These are phyloP conservation scores for Borealophlyctis nickersoniae DNA, from an alignment of 192 early-diverging fungal species.

Conservation along the genomic window DNA sequence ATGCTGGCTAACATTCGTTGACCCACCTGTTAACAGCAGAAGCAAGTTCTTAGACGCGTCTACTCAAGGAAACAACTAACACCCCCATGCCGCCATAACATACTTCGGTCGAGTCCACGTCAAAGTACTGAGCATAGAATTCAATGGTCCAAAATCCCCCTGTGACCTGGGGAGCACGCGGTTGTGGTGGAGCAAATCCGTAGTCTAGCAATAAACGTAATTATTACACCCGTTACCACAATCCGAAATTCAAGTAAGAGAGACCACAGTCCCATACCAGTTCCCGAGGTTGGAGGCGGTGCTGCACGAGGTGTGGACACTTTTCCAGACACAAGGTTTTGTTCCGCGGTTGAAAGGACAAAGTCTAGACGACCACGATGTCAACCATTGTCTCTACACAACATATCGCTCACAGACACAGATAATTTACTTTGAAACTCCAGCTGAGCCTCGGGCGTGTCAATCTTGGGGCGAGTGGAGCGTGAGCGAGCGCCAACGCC, in stretches of 20 bases:
- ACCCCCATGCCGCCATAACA: slow-evolving; percentile 19
- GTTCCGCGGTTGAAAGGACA: slow-evolving; percentile 47
- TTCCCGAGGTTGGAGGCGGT: background rate
- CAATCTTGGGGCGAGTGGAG: slow-evolving; percentile 29
- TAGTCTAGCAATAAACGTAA: slow-evolving; percentile 6
- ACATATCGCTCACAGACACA: too few species aligned
- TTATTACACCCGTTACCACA: background rate
- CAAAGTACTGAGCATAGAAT: slow-evolving; percentile 88
- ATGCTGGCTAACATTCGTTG: slow-evolving; percentile 35
- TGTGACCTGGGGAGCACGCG: slow-evolving; percentile 15
- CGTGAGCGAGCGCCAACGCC: too few species aligned
- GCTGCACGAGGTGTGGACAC: background rate
- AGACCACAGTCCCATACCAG: too few species aligned
- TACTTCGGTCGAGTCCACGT: slow-evolving; percentile 89
- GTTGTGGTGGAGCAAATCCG: slow-evolving; percentile 14
- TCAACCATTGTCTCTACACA: slow-evolving; percentile 1
- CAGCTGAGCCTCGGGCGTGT: slow-evolving; percentile 44
- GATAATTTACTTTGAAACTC: slow-evolving; percentile 56
- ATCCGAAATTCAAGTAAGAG: too few species aligned
- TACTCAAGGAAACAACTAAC: background rate
- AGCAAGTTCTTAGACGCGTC: background rate
- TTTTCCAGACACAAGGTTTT: slow-evolving; percentile 26
- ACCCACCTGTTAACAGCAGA: slow-evolving; percentile 22
- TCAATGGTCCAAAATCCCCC: slow-evolving; percentile 79
- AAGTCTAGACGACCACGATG: slow-evolving; percentile 33